Base-by-base conservation (phyloP, 108 stramenopile species). In the Cafeteria roenbergensis region DNA sequence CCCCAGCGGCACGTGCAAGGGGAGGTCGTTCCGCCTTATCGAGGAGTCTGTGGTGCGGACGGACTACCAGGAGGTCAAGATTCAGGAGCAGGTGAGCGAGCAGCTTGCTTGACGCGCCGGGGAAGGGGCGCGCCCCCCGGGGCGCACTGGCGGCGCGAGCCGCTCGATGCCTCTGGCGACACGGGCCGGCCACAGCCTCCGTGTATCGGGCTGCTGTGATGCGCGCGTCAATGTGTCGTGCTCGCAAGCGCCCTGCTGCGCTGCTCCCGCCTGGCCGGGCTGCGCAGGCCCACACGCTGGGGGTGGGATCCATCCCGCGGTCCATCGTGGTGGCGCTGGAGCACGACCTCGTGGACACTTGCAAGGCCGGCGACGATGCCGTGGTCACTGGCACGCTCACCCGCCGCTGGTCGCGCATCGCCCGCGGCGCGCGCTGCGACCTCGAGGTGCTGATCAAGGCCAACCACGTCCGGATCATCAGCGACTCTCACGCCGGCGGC, bases 291-390 rank as follows among this genome's bases (percentile, higher is more conserved):
- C n/a, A n/a, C n/a, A n/a, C n/a, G n/a, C n/a, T n/a, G n/a, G n/a
- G n/a, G n/a, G n/a, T n/a, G n/a, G n/a, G n/a, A n/a, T n/a, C n/a
- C n/a, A 87, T 94, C 32, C 97, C 97, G 4, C 78, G 92, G 31
- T 81, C 81, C n/a, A 73, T 95, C 20, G 65, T 90, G 59, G 80
- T 93, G 62, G 86, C 92, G 57, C 74, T 94, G 38, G 76, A 82
- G 56, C 87, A 94, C 70, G 94, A 94, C 76, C 78, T 99, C 72
- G 94, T 93, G 56, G 92, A 96, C 71, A 64, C 57, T 8, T 84
- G 84, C 70, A 87, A 94, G 70, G 90, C 97, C 21, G 97, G 97
- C n/a, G 97, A 99, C 72, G 91, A 95, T 66, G 93, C 95, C 27
- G 79, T 87, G 0, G 79, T 95, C n/a, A 90, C 92, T 27, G 94